Evolutionary conservation across 1,139 yeast species (phyloP).

Genomic region (Neolecta irregularis): DNA sequence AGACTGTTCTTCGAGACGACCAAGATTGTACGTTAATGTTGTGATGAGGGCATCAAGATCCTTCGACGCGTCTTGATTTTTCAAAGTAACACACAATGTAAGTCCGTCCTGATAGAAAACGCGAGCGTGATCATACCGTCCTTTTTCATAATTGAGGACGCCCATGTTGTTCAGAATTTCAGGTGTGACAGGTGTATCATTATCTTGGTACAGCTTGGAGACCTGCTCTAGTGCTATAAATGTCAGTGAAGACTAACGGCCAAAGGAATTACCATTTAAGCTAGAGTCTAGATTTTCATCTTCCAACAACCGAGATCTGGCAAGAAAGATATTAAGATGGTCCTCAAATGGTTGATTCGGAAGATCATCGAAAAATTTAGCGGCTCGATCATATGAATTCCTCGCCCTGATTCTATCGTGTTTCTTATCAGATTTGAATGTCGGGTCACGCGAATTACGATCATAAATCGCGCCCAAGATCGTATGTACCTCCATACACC

Average conservation of each 20-base stretch:
- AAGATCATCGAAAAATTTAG: conserved; percentile 35
- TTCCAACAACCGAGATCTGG: conserved; percentile 33
- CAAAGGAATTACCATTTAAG: conserved; percentile 1
- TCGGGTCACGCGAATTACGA: conserved; percentile 21
- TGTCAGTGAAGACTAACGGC: conserved; percentile 22
- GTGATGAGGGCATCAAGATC: conserved; percentile 16
- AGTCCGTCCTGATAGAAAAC: conserved; percentile 39
- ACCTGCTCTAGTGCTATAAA: conserved; percentile 45
- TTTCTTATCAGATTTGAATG: conserved; percentile 11
- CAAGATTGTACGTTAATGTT: conserved; percentile 27
- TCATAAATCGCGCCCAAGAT: conserved; percentile 63
- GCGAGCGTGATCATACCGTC: conserved; percentile 38
- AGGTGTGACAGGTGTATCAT: conserved; percentile 39
- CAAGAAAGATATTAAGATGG: conserved; percentile 29
- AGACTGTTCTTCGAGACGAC: conserved; percentile 28
- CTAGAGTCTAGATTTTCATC: conserved; percentile 37
- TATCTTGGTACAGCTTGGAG: conserved; percentile 25
- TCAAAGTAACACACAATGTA: conserved; percentile 23
- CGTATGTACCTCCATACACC: conserved; percentile 59
- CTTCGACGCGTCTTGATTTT: conserved; percentile 15
- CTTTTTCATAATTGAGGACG: conserved; percentile 59
- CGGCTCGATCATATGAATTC: conserved; percentile 53
- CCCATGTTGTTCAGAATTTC: conserved; percentile 74
- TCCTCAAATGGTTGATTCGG: no score
- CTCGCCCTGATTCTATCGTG: conserved; percentile 16